Conservation (phyloP, 148 eudicot genomes). For the Fagopyrum homotropicum region DNA sequence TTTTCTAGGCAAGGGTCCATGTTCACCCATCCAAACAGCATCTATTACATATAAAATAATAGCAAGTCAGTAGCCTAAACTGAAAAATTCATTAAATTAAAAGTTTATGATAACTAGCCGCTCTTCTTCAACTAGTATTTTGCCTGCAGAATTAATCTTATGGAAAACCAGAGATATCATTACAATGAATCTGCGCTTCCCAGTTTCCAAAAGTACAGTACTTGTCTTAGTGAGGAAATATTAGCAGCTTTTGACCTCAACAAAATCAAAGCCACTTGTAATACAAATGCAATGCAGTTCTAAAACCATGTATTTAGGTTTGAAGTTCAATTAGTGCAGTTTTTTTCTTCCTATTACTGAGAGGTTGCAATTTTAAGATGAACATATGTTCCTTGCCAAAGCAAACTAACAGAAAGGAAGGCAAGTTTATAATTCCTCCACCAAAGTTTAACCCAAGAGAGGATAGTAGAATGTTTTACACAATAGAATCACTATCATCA, state of each 20-base stretch:
- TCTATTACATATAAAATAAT: constrained; percentile 21
- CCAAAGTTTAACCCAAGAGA: too few species aligned
- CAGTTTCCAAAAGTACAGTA: neutral
- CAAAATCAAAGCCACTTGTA: neutral
- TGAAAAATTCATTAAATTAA: neutral
- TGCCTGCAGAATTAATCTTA: neutral
- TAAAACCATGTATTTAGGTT: neutral
- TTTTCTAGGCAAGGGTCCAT: constrained; percentile 29
- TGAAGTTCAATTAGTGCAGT: neutral
- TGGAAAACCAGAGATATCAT: neutral
- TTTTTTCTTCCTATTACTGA: neutral
- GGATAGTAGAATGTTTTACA: too few species aligned
- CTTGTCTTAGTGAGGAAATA: neutral
- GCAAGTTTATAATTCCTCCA: neutral
- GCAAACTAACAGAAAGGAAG: neutral
- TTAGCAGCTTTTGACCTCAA: neutral
- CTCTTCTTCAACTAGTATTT: neutral
- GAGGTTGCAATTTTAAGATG: neutral
- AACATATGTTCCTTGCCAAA: neutral
- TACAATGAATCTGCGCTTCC: neutral
- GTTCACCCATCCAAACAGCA: constrained; percentile 24
- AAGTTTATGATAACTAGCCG: neutral
- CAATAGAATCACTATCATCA: too few species aligned
- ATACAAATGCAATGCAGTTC: neutral
- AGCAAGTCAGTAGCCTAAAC: constrained; percentile 5